Base-by-base conservation (phyloP, 257 asterid species). In the Henckelia pumila region DNA sequence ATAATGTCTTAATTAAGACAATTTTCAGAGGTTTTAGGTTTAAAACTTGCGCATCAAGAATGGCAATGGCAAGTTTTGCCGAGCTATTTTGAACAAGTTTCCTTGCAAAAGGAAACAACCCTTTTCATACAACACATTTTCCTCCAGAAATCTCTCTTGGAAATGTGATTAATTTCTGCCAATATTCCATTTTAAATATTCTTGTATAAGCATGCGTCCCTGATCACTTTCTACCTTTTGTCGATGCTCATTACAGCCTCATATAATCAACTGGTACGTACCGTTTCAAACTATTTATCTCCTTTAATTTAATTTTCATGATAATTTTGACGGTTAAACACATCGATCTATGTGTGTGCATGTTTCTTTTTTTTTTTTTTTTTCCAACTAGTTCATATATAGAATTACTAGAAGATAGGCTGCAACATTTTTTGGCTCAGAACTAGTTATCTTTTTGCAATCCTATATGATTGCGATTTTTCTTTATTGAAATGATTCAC, bases 201-300 rank as follows among this genome's bases (percentile, higher is more conserved):
- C 19, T 47, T 61, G 20, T 49, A 40, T 11, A n/a, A 24, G 67
- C 53, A 17, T 33, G 26, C 28, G 37, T 44, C 61, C 68, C 64
- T n/a, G n/a, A n/a, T 64, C 58, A n/a, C 33, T 14, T 19, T 37
- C 66, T 59, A 73, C 33, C 22, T 69, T 69, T 52, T 55, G 75
- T 20, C 70, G 29, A 69, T 57, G 76, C 69, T 71, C 29, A 25
- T 33, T 25, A 67, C 52, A 62, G 70, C 53, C 52, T 52, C 55
- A 28, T 26, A 52, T n/a, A n/a, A n/a, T n/a, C n/a, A 74, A 64
- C 84, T 67, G 82, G 76, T 77, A 75, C 58, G n/a, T n/a, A n/a
- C n/a, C n/a, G 71, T n/a, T 68, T 68, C 52, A 50, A 13, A 49
- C 19, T 14, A 44, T 23, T 19, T 26, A 2, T 24, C 23, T 23